A percentile compares a stretch with the other conserved stretches of the same genome.
Evolutionary conservation across 495 filamentous ascomycete genomes (phyloP).

Genomic region (Xylaria telfairii): DNA sequence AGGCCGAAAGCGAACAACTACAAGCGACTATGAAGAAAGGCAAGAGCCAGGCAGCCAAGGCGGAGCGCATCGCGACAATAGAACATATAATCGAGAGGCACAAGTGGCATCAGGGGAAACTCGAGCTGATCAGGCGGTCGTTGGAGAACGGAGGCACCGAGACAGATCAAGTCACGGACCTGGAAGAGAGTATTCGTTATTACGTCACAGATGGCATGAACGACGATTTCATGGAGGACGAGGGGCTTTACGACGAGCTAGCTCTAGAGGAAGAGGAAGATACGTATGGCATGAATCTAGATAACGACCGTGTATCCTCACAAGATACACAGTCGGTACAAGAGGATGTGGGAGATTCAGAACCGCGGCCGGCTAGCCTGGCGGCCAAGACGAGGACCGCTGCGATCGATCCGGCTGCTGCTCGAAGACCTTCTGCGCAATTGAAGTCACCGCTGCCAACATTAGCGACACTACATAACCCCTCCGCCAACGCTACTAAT

Average conservation of each 20-base stretch:
- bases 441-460: conserved; percentile 93
- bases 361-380: conserved; percentile 58
- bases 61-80: conserved; percentile 86
- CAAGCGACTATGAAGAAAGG: conserved; percentile 92
- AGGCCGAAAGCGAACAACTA: conserved; percentile 87
- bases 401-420: conserved; percentile 57
- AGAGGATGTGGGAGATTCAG: conserved; percentile 75
- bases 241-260: conserved; percentile 90
- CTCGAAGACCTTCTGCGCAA: conserved; percentile 84
- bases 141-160: conserved; percentile 94
- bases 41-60: conserved; percentile 81
- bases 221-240: conserved; percentile 88
- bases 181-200: conserved; percentile 92
- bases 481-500: conserved; percentile 67
- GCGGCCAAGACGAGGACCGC: conserved; percentile 60
- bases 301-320: conserved; percentile 87
- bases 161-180: conserved; percentile 76
- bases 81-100: conserved; percentile 85
- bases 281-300: conserved; percentile 78
- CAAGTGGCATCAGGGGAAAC: conserved; percentile 93
- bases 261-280: conserved; percentile 90
- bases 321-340: conserved; percentile 94
- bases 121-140: conserved; percentile 87
- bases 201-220: conserved; percentile 92
- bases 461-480: conserved; percentile 80